Base-by-base conservation (phyloP, 2,329 filamentous ascomycete genomes). In the Calonectria naviculata region DNA sequence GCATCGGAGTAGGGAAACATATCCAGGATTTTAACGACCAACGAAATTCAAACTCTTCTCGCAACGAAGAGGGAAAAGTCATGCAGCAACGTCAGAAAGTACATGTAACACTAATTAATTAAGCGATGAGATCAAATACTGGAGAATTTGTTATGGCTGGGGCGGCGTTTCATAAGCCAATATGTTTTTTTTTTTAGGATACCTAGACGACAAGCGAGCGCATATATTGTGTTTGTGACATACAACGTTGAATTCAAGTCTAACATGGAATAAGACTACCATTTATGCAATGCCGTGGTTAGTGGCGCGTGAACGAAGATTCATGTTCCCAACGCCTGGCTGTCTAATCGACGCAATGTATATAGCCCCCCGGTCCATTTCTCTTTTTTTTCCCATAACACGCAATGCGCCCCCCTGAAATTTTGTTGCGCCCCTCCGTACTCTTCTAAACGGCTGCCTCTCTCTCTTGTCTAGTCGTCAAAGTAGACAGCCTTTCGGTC, bases 401-500 rank as follows among this genome's bases (percentile, higher is more conserved):
- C 34, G 31, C 34, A 28, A 9, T 13, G 21, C 34, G 3, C 34
- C 5, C n/a, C n/a, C 31, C 31, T 5, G 2, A 56, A 56, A 36
- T 17, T 9, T 24, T 38, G 15, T 36, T 3, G 46, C 19, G 31
- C 9, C 47, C 12, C 46, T 65, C 24, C 12, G 12, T 28, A 24
- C 15, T 19, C 24, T 12, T 52, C 47, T 52, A 46, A 36, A 24
- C 13, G 26, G 6, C 31, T 31, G 36, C 5, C 56, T 26, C 7
- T 28, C 34, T 60, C 12, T 15, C 5, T 36, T 38, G 19, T 78
- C 85, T 90, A 97, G 79, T 97, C 94, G 2, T 98, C 95, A 84
- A 99, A 99, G 86, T 97, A 98, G 86, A 98, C 93, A 70, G 94
- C 93, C 84, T 96, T 95, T 74, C 93, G 93, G 24, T 92, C 91